Evolutionary conservation across 805 yeast genomes (phyloP), one percentile per base, ranked within the genome.

Genomic region (Alloascoidea hylecoeti): DNA sequence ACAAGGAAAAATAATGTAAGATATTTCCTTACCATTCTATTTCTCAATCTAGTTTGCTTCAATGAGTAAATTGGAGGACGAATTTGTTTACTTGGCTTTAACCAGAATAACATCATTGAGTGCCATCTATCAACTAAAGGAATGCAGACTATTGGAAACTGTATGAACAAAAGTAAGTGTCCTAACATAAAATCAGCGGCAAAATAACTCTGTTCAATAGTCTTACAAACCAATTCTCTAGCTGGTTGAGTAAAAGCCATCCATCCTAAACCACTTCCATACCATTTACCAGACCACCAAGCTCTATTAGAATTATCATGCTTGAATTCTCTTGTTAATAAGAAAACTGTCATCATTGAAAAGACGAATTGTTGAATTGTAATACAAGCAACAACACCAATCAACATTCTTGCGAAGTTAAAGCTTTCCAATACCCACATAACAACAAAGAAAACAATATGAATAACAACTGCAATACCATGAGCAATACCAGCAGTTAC

Each of bases 241-340:
- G 82, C 56, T 44, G 98, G 98, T 66, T 89, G 97, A 23, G 97
- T 78, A 70, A 82, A 73, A 15, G 96, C 95, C 72, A 79, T 75
- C 75, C 78, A 76, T 42, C 97, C 98, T 61, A 89, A 64, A 54
- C 95, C 92, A 43, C 83, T 69, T 42, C 94, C 92, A 60, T 88
- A 86, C 99, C 99, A 92, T 63, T 86, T 88, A 71, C 99, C 99
- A 41, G 95, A 83, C 99, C 99, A 92, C 94, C 94, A 92, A 18
- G 98, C 97, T 50, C 94, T 81, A 66, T 92, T 92, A 28, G 97
- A 69, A 55, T 78, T 84, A 63, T 89, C 96, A 51, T 82, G 83
- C 77, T 85, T 85, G 70, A 86, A 86, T 66, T 92, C 99, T 68
- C 98, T 78, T 38, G 96, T 84, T 55, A 94, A 68, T 60, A 78